Evolutionary conservation across 805 yeast species (phyloP).

Genomic region (Zygosaccharomyces pseudorouxii): DNA sequence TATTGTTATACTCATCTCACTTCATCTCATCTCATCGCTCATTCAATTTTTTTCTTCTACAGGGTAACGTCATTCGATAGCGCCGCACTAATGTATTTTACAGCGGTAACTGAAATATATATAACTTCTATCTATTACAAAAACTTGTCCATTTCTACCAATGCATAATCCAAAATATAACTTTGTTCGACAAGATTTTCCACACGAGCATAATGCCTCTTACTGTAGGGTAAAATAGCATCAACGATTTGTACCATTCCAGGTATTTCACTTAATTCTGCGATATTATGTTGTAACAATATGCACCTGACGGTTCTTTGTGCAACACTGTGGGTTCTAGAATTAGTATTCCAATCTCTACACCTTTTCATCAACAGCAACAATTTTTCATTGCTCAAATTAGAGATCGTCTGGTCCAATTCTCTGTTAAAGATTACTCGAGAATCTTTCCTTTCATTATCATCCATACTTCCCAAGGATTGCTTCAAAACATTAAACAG

Average conservation of each 20-base stretch:
- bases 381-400: conserved; percentile 57
- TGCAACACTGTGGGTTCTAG: conserved; percentile 70
- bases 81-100: not conserved
- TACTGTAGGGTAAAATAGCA: conserved; percentile 80
- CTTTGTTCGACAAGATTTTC: conserved; percentile 83
- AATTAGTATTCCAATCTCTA: conserved; percentile 94
- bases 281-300: conserved; percentile 50
- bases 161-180: conserved; percentile 76
- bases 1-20: not conserved
- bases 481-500: conserved; percentile 70
- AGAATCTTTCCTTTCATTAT: conserved; percentile 25
- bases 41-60: conserved; percentile 2
- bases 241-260: conserved; percentile 67
- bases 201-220: conserved; percentile 73
- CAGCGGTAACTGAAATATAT: not conserved
- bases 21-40: conserved; percentile 17
- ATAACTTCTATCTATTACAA: conserved; percentile 13
- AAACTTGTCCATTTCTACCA: conserved; percentile 64
- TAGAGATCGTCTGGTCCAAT: conserved; percentile 60
- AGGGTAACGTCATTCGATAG: conserved; percentile 5
- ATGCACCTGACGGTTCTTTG: conserved; percentile 71
- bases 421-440: conserved; percentile 35
- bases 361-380: conserved; percentile 61
- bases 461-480: conserved; percentile 43
- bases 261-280: conserved; percentile 55